A percentile compares a stretch with the other conserved stretches of the same genome.
Evolutionary conservation across 2,329 filamentous ascomycete species (phyloP).

Genomic region (Penicillium sp.): DNA sequence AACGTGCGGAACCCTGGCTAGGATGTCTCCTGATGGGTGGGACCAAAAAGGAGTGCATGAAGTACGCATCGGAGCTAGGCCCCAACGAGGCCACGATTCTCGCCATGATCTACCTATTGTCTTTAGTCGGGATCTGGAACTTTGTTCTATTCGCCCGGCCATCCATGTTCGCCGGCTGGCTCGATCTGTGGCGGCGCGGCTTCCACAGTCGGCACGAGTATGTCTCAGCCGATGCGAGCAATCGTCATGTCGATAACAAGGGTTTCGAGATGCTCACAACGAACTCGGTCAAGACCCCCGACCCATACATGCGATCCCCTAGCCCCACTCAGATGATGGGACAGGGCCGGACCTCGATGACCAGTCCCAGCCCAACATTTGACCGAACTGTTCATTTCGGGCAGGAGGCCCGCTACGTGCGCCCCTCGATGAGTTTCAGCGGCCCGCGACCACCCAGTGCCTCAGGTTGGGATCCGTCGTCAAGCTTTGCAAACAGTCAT

Average conservation of each 20-base stretch:
- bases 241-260: slow-evolving; percentile 61
- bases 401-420: slow-evolving; percentile 47
- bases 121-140: slow-evolving; percentile 82
- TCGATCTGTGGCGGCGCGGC: slow-evolving; percentile 57
- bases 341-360: slow-evolving; percentile 24
- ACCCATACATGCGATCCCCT: slow-evolving; percentile 20
- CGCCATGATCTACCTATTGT: slow-evolving; percentile 78
- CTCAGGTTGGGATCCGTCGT: slow-evolving; percentile 38
- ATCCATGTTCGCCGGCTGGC: slow-evolving; percentile 85
- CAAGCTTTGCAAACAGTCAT: slow-evolving; percentile 34
- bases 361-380: slow-evolving; percentile 22
- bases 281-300: slow-evolving; percentile 33
- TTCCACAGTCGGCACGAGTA: slow-evolving; percentile 67
- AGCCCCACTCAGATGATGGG: slow-evolving; percentile 14
- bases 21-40: slow-evolving; percentile 64
- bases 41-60: slow-evolving; percentile 66
- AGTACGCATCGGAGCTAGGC: slow-evolving; percentile 59
- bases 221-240: slow-evolving; percentile 77
- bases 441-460: slow-evolving; percentile 39
- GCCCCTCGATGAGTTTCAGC: slow-evolving; percentile 50
- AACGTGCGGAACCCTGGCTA: slow-evolving; percentile 65
- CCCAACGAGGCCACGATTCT: slow-evolving; percentile 74
- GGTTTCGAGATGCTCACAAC: slow-evolving; percentile 74
- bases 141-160: slow-evolving; percentile 76
- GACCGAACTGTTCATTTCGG: slow-evolving; percentile 34